Base-by-base conservation (phyloP, 495 filamentous ascomycete genomes). In the Collariella sp. region DNA sequence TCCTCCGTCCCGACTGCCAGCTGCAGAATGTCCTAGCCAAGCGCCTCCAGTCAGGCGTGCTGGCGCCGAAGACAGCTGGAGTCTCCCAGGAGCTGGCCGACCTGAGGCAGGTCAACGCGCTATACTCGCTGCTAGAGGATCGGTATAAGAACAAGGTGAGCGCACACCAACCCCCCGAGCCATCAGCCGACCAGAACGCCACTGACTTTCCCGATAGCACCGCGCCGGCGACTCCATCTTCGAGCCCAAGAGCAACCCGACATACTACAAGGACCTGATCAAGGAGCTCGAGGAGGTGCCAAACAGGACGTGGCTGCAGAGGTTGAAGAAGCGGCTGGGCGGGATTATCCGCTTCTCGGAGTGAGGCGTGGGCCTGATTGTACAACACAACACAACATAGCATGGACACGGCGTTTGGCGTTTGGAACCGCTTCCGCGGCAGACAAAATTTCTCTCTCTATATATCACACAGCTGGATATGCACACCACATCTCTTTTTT, bases 61-160 rank as follows among this genome's bases (percentile, higher is more conserved):
- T 89, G 34, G 71, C 80, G 33, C 63, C 67, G 2, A 33, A 49
- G 9, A 35, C 42, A 9, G 36, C 15, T 29, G 59, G 67, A 39
- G 38, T 59, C 2, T 50, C 64, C 7, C 59, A 66, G 34, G 63
- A 69, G 29, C 62, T 66, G 13, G 69, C 69, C 7, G 67, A 71
- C 48, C 56, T 72, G 16, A 73, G 74, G 56, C 76, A 91, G 63
- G 78, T 80, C 43, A 87, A 89, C 61, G 88, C 87, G 5, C 74
- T 93, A 1, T 85, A 85, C 56, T 79, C 82, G 2, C 76, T 95
- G 12, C 71, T 94, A 19, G 83, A 89, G 54, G 78, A 94, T 67
- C 71, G 83, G 47, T 93, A 88, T 65, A 78, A 70, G 43, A 79
- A 74, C 64, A 78, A 71, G 70, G 83, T 84, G 52, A 13, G 50